Evolutionary conservation across 2,329 filamentous ascomycete species (phyloP).

Genomic region (Emericellopsis atlantica): DNA sequence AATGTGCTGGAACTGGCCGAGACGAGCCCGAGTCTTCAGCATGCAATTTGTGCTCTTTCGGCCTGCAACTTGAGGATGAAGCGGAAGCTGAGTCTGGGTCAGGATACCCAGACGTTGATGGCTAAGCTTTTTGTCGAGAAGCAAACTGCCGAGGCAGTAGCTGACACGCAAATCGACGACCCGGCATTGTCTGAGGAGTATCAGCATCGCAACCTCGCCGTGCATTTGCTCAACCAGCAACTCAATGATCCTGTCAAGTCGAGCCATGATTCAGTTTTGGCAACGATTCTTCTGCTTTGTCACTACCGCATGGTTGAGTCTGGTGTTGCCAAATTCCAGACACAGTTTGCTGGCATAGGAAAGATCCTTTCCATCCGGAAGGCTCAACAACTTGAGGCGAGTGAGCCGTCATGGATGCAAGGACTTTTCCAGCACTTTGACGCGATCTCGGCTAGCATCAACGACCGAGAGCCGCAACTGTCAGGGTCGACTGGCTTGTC

Average conservation of each 20-base stretch:
- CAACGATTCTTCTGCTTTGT: slow-evolving; percentile 76
- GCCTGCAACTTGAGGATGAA: slow-evolving; percentile 87
- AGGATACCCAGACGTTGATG: slow-evolving; percentile 36
- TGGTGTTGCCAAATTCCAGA: slow-evolving; percentile 84
- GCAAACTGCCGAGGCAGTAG: slow-evolving; percentile 27
- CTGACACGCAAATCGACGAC: slow-evolving; percentile 41
- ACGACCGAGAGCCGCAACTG: slow-evolving; percentile 80
- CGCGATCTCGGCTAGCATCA: slow-evolving; percentile 82
- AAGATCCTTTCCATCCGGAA: slow-evolving; percentile 74
- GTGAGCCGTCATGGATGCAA: slow-evolving; percentile 80
- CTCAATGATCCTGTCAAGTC: slow-evolving; percentile 64
- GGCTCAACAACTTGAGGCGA: slow-evolving; percentile 30
- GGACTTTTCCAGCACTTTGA: slow-evolving; percentile 92
- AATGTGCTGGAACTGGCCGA: slow-evolving; percentile 70
- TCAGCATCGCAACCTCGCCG: slow-evolving; percentile 69
- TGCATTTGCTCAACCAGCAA: slow-evolving; percentile 72
- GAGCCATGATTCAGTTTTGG: slow-evolving; percentile 75
- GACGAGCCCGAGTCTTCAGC: slow-evolving; percentile 71
- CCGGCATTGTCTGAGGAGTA: slow-evolving; percentile 66
- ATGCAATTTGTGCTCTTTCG: slow-evolving; percentile 80
- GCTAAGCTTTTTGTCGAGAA: slow-evolving; percentile 35
- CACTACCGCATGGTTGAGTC: slow-evolving; percentile 91
- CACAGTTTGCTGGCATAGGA: slow-evolving; percentile 85
- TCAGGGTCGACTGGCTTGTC: slow-evolving; percentile 21
- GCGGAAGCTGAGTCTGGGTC: slow-evolving; percentile 49